These are phyloP conservation scores for Excoecaria cochinchinensis DNA, from an alignment of 345 rosid genomes.

Conservation along the genomic window DNA sequence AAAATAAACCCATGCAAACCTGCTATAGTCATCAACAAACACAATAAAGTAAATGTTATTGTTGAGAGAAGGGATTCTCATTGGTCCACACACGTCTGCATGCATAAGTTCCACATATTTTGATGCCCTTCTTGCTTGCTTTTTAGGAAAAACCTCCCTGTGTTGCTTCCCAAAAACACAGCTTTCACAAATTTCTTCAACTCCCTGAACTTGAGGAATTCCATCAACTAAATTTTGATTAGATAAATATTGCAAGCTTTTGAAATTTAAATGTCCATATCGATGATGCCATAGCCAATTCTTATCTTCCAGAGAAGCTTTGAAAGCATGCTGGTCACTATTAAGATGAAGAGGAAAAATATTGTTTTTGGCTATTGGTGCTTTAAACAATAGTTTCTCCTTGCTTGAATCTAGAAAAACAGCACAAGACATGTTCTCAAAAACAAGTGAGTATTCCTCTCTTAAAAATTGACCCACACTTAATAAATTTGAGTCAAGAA, in stretches of 20 bases:
- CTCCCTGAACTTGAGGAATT: too few relatives aligned
- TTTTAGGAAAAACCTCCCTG: neutral
- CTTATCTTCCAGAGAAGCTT: neutral
- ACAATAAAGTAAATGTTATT: too few relatives aligned
- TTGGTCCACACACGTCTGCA: neutral
- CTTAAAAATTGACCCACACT: neutral
- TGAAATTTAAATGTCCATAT: constrained; percentile 6
- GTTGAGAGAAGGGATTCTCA: neutral
- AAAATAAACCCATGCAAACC: too few relatives aligned
- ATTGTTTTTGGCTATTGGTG: neutral
- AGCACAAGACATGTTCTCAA: neutral
- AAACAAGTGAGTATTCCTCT: neutral
- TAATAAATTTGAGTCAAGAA: neutral
- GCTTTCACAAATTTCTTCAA: too few relatives aligned
- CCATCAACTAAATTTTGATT: too few relatives aligned
- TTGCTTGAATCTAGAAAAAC: neutral
- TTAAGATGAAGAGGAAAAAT: constrained; percentile 1
- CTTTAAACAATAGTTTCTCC: neutral
- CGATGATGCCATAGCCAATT: neutral
- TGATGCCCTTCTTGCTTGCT: neutral
- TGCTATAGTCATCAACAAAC: too few relatives aligned
- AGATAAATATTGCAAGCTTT: neutral
- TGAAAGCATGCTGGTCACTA: neutral
- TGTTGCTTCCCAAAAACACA: neutral
- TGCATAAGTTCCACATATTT: neutral